phyloP scores from a whole-genome alignment of 352 stramenopile species.

The Aphanomyces cochlioides region DNA sequence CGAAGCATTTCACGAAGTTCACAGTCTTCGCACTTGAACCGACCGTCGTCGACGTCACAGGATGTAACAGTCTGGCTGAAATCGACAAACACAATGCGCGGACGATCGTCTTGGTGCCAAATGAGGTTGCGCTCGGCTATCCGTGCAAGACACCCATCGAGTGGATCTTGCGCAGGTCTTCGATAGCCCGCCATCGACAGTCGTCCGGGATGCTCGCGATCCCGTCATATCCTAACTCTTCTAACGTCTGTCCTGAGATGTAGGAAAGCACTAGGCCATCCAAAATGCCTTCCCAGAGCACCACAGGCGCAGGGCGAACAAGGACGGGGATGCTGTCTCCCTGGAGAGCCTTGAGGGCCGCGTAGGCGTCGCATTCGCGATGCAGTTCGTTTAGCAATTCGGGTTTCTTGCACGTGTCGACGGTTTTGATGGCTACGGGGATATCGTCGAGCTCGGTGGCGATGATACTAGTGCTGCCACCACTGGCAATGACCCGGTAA shows the following conservation, averaged over 20 bases:
- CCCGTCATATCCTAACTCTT: not conserved
- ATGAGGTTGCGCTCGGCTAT: no score
- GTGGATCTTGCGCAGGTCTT: constrained; percentile 8
- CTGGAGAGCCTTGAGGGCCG: not conserved
- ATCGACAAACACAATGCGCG: no score
- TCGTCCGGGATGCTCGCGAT: constrained; percentile 1
- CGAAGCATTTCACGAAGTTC: no score
- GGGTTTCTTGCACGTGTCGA: constrained; percentile 2
- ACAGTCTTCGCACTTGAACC: no score
- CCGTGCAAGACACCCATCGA: not conserved
- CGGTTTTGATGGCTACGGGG: constrained; percentile 7
- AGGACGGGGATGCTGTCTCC: constrained; percentile 3
- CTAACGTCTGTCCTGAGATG: not conserved
- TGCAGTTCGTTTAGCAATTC: not conserved
- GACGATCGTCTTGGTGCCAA: no score
- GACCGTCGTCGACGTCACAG: no score
- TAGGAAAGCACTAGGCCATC: not conserved
- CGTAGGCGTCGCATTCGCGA: not conserved
- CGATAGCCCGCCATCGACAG: not conserved
- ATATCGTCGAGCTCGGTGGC: constrained; percentile 3
- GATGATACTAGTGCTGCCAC: not conserved
- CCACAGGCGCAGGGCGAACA: constrained; percentile 3
- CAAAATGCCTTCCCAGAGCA: not conserved
- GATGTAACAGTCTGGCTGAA: no score
- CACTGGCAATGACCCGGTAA: not conserved